Conservation (phyloP, 495 filamentous ascomycete genomes). For the Glutinoglossum americanum region DNA sequence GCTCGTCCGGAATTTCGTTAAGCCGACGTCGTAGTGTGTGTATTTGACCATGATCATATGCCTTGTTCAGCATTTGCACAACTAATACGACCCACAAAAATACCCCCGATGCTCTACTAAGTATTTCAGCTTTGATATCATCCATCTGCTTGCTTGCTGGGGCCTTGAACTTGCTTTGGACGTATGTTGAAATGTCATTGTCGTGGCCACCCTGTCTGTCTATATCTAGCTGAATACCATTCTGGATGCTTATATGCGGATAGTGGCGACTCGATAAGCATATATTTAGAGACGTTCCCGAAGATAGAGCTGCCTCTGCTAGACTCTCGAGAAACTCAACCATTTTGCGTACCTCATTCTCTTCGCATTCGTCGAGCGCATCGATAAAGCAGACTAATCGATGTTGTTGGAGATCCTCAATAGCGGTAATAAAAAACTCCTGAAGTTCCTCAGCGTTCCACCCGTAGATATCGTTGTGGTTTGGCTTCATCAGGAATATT, state of each 20-base stretch:
- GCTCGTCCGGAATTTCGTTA: conserved; percentile 14
- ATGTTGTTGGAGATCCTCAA: conserved; percentile 9
- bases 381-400: conserved; percentile 20
- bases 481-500: neutral
- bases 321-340: conserved; percentile 17
- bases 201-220: conserved; percentile 9
- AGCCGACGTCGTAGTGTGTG: conserved; percentile 10
- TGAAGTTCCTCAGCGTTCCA: conserved; percentile 16
- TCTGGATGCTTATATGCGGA: conserved; percentile 13
- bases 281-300: conserved; percentile 6
- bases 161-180: conserved; percentile 2
- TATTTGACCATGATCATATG: conserved; percentile 12
- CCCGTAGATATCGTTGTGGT: neutral
- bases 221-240: conserved; percentile 4
- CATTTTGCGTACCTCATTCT: conserved; percentile 18
- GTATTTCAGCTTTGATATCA: neutral
- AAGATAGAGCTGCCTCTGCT: conserved; percentile 6
- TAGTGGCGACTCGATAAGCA: conserved; percentile 21
- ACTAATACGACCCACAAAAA: conserved; percentile 21
- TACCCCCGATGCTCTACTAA: conserved; percentile 5
- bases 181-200: conserved; percentile 8
- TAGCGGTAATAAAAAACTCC: conserved; percentile 12
- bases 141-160: neutral
- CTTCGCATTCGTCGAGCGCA: conserved; percentile 23
- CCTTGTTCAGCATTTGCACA: conserved; percentile 15